A percentile compares a stretch with the other conserved stretches of the same genome.
These are phyloP conservation scores for Russula abietina DNA, from an alignment of 768 basidiomycete species.

Conservation along the genomic window DNA sequence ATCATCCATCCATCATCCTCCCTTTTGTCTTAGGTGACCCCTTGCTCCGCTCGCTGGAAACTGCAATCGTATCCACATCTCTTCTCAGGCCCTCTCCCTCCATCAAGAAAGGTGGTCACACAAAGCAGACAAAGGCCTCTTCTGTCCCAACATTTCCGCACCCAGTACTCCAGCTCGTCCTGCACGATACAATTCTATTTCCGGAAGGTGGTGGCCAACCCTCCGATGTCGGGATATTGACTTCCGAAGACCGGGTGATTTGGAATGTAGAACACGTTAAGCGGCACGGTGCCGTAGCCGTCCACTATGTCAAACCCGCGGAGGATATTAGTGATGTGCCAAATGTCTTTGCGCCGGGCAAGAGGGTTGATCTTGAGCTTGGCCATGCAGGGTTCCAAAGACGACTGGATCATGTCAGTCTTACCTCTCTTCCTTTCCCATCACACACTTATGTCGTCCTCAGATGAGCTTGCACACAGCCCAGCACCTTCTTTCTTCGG, in stretches of 20 bases:
- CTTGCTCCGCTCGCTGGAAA: slow-evolving; percentile 51
- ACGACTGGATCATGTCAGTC: slow-evolving; percentile 66
- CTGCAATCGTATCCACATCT: slow-evolving; percentile 47
- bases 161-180: slow-evolving; percentile 56
- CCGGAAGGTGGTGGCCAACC: slow-evolving; percentile 83
- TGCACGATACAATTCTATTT: slow-evolving; percentile 75
- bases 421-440: not conserved
- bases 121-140: slow-evolving; percentile 54
- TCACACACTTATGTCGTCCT: not conserved
- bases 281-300: slow-evolving; percentile 64
- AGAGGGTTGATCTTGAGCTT: slow-evolving; percentile 46
- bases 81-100: slow-evolving; percentile 41
- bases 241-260: slow-evolving; percentile 37
- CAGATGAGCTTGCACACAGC: slow-evolving; percentile 84
- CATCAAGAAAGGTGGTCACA: slow-evolving; percentile 38
- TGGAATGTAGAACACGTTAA: slow-evolving; percentile 64
- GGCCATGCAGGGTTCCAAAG: slow-evolving; percentile 55
- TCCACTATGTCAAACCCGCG: slow-evolving; percentile 57
- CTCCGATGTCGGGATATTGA: slow-evolving; percentile 60
- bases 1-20: not conserved
- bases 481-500: slow-evolving; percentile 75
- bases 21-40: slow-evolving; percentile 52
- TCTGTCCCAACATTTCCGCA: slow-evolving; percentile 40
- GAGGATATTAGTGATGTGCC: slow-evolving; percentile 41
- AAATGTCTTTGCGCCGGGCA: slow-evolving; percentile 46